Percentiles rank a stretch among this genome's conserved stretches.
Evolutionary conservation across 2,329 filamentous ascomycete species (phyloP).

Genomic region (Aspergillus brasiliensis): DNA sequence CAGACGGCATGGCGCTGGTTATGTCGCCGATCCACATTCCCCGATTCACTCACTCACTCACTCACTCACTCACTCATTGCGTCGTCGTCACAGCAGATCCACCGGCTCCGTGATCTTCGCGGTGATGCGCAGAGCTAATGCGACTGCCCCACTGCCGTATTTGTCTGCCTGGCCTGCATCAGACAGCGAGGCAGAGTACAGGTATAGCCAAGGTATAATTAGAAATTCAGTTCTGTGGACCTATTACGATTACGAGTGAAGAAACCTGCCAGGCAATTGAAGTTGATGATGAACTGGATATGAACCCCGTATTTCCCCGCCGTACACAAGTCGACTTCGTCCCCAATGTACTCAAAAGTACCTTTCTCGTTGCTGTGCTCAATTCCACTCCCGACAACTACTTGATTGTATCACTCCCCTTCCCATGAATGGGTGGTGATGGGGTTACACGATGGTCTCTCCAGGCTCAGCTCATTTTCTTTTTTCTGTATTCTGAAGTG

Average conservation of each 20-base stretch:
- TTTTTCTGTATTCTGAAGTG: not conserved
- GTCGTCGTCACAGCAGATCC: not conserved
- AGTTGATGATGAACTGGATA: not conserved
- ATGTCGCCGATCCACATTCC: slow-evolving; percentile 1
- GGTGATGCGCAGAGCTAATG: slow-evolving; percentile 1
- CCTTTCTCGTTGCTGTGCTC: not conserved
- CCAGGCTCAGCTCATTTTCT: not conserved
- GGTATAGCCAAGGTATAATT: too few species aligned
- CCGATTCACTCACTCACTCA: not conserved
- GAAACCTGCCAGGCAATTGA: not conserved
- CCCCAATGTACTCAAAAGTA: too few species aligned
- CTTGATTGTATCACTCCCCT: slow-evolving; percentile 3
- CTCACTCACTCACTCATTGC: not conserved
- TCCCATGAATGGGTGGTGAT: slow-evolving; percentile 9
- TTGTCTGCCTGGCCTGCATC: not conserved
- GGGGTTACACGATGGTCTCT: slow-evolving; percentile 9
- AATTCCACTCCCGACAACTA: not conserved
- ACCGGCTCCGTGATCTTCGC: not conserved
- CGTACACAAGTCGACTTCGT: not conserved
- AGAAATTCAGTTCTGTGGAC: too few species aligned
- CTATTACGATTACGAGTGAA: too few species aligned
- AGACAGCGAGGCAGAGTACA: too few species aligned
- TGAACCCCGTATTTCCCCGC: not conserved
- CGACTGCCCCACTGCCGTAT: slow-evolving; percentile 6
- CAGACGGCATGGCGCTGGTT: slow-evolving; percentile 4